Percentiles rank a stretch among this genome's conserved stretches.
Conservation (phyloP, 2,329 filamentous ascomycete genomes). For the Aspergillus aculeatinus region DNA sequence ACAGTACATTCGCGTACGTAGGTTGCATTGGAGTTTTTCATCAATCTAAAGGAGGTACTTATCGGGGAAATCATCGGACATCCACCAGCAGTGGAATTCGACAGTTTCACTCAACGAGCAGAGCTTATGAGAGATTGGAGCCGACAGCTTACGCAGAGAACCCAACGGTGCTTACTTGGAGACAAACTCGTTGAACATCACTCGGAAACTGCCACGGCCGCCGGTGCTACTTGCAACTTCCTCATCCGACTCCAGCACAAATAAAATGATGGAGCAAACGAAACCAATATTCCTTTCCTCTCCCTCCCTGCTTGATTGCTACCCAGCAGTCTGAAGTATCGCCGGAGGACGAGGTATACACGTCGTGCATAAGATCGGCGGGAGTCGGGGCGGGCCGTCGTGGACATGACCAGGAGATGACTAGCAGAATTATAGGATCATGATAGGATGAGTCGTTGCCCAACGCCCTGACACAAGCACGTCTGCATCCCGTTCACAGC, state of each 20-base stretch:
- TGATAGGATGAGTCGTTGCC: constrained; percentile 19
- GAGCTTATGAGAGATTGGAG: neutral
- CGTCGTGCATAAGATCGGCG: constrained; percentile 32
- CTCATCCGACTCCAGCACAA: neutral
- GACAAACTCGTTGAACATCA: neutral
- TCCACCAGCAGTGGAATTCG: neutral
- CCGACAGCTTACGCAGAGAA: neutral
- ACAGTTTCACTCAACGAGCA: neutral
- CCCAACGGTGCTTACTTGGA: neutral
- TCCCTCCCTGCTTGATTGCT: neutral
- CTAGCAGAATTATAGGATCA: constrained; percentile 19
- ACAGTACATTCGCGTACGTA: neutral
- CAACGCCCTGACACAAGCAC: constrained; percentile 23
- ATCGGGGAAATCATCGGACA: neutral
- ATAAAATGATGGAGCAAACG: neutral
- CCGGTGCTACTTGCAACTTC: neutral
- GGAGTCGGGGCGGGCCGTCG: constrained; percentile 32
- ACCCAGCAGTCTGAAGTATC: neutral
- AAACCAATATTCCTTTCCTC: neutral
- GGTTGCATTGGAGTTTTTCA: too few relatives aligned
- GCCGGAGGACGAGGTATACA: constrained; percentile 17
- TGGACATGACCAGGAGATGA: constrained; percentile 27
- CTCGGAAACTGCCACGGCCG: neutral
- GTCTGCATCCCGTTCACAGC: constrained; percentile 20
- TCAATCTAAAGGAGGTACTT: neutral